Base-by-base conservation (phyloP, 2,329 filamentous ascomycete genomes). In the Alternaria incomplexa region DNA sequence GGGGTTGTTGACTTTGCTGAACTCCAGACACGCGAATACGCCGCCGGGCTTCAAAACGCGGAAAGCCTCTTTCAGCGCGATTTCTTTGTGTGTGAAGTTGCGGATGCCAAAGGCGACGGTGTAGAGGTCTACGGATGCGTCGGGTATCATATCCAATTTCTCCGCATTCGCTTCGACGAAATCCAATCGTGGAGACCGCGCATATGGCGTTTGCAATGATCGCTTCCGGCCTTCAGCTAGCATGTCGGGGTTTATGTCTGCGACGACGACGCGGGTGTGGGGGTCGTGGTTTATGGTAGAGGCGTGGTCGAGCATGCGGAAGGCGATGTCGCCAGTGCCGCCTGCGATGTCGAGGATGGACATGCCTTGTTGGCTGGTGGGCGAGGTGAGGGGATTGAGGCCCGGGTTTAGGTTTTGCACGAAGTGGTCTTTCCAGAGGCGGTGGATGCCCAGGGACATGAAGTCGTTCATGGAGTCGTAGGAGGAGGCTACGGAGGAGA, bases 381-480 rank as follows among this genome's bases (percentile, higher is more conserved):
- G 30, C 2, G 85, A 80, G 50, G 79, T 85, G 70, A 79, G 84
- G 58, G 73, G 84, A 70, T 83, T 82, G 1, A 83, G 87, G 68
- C 94, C 94, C 0, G 96, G 95, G 79, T 97, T 96, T 30, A 99
- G 88, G 32, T 90, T 91, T 70, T 92, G 90, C 48, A 99, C 95
- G 80, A 98, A 99, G 82, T 97, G 90, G 82, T 98, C 95, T 84
- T 92, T 99, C 96, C 96, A 99, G 40, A 99, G 84, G 46, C 96
- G 91, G 81, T 99, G 96, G 82, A 97, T 94, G 58, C 96, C 96
- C 51, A 99, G 88, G 8, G 96, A 98, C 96, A 99, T 99, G 71
- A 98, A 87, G 80, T 99, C 96, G 83, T 99, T 99, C 96, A 99
- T 99, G 66, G 90, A 91, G 81, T 99, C 96, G 83, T 99, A 99